Conservation (phyloP, 768 basidiomycete species). For the Kwoniella sp. region DNA sequence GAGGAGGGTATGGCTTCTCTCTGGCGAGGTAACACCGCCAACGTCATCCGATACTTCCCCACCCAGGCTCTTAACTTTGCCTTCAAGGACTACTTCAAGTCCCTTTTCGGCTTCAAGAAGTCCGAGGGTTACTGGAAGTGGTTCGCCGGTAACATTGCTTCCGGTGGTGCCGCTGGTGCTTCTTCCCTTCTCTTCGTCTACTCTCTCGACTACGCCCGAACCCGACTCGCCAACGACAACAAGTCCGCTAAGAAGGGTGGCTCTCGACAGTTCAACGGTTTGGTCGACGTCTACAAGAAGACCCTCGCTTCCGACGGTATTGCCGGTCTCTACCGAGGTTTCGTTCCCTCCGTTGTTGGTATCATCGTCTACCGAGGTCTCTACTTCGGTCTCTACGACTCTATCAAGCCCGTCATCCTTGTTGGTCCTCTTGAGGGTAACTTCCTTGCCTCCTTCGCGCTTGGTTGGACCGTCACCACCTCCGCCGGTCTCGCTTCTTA, state of each 20-base stretch:
- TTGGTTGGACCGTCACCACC: slow-evolving; percentile 99
- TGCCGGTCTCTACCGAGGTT: slow-evolving; percentile 99
- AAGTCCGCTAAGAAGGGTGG: slow-evolving; percentile 92
- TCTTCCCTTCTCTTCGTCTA: slow-evolving; percentile 98
- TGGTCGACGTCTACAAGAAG: slow-evolving; percentile 96
- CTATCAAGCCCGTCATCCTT: slow-evolving; percentile 84
- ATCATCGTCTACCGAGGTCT: slow-evolving; percentile 99
- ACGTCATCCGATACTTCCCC: slow-evolving; percentile 99
- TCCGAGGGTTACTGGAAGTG: slow-evolving; percentile 95
- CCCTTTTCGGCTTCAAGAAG: slow-evolving; percentile 98
- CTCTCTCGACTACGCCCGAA: slow-evolving; percentile 99
- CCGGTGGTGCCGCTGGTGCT: slow-evolving; percentile 98
- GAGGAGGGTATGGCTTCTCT: slow-evolving; percentile 94
- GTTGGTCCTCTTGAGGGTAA: slow-evolving; percentile 93
- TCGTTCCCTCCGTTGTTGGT: slow-evolving; percentile 97
- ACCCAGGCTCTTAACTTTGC: slow-evolving; percentile 99
- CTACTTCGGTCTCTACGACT: slow-evolving; percentile 81
- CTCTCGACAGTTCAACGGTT: slow-evolving; percentile 96
- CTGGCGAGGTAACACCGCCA: slow-evolving; percentile 99
- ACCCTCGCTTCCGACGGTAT: slow-evolving; percentile 97
- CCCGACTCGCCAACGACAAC: slow-evolving; percentile 76
- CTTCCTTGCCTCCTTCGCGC: slow-evolving; percentile 93
- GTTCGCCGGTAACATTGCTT: slow-evolving; percentile 90
- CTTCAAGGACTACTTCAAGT: slow-evolving; percentile 87
- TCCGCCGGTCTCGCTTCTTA: slow-evolving; percentile 97